These are phyloP conservation scores for Psilocybe sp. DNA, from an alignment of 768 basidiomycete species.

Conservation along the genomic window DNA sequence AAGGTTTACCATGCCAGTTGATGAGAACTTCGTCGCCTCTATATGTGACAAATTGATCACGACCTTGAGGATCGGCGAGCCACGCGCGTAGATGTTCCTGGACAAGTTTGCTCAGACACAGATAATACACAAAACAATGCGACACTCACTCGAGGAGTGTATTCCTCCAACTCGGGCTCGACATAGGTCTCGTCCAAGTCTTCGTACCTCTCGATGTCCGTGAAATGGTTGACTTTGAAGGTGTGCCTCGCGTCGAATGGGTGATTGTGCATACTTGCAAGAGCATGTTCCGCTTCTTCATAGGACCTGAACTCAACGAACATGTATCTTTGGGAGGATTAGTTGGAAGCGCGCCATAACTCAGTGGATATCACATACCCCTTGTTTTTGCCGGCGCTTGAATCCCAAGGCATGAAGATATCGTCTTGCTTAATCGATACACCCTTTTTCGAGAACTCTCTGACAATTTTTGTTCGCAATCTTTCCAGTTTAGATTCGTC, in stretches of 20 bases:
- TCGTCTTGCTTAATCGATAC: slow-evolving; percentile 71
- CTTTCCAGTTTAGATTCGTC: slow-evolving; percentile 83
- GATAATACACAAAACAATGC: background rate
- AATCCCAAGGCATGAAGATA: slow-evolving; percentile 88
- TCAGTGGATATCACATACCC: slow-evolving; percentile 53
- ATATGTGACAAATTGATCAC: slow-evolving; percentile 95
- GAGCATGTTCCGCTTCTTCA: slow-evolving; percentile 69
- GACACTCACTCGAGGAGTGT: slow-evolving; percentile 61
- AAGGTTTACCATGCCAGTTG: slow-evolving; percentile 90
- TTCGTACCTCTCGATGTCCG: slow-evolving; percentile 83
- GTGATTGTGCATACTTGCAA: slow-evolving; percentile 67
- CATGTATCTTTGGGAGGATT: slow-evolving; percentile 52
- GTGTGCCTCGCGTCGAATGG: slow-evolving; percentile 87
- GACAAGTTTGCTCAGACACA: slow-evolving; percentile 5
- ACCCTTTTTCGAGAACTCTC: slow-evolving; percentile 83
- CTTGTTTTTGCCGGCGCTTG: slow-evolving; percentile 79
- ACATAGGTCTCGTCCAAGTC: slow-evolving; percentile 74
- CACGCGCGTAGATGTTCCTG: slow-evolving; percentile 96
- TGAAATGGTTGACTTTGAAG: slow-evolving; percentile 83
- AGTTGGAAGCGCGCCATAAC: background rate
- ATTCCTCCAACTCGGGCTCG: slow-evolving; percentile 74
- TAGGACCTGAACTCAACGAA: slow-evolving; percentile 77
- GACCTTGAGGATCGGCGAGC: slow-evolving; percentile 88
- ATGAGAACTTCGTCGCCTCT: slow-evolving; percentile 89
- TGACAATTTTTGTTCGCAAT: slow-evolving; percentile 76